Conservation (phyloP, 2,329 filamentous ascomycete genomes). For the Scorias spongiosa region DNA sequence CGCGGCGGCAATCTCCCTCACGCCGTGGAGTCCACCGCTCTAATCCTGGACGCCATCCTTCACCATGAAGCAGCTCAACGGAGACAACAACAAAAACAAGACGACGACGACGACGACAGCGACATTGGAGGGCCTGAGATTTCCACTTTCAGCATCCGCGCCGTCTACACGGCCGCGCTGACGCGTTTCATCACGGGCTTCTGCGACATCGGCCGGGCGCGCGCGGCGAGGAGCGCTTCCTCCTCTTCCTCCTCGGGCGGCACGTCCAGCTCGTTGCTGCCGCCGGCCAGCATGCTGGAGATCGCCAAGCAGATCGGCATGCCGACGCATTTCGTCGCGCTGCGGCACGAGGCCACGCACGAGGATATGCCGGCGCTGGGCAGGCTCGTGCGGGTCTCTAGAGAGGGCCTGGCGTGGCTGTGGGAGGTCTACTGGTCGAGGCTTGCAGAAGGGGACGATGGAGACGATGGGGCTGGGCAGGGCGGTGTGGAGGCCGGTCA, state of each 20-base stretch:
- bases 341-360: constrained; percentile 81
- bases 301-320: constrained; percentile 53
- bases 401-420: constrained; percentile 65
- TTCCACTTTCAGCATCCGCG: constrained; percentile 45
- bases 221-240: constrained; percentile 27
- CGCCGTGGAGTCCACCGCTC: constrained; percentile 62
- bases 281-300: constrained; percentile 52
- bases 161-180: constrained; percentile 61
- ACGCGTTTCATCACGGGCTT: constrained; percentile 59
- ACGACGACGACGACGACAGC: constrained; percentile 51
- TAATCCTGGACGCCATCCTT: constrained; percentile 54
- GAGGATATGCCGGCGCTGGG: constrained; percentile 67
- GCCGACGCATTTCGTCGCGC: constrained; percentile 69
- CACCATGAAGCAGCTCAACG: constrained; percentile 47
- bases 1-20: constrained; percentile 56
- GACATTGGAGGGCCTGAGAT: constrained; percentile 37
- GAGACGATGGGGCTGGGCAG: constrained; percentile 3
- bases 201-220: constrained; percentile 57
- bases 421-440: constrained; percentile 75
- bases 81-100: constrained; percentile 55
- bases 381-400: constrained; percentile 54
- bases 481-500: constrained; percentile 1
- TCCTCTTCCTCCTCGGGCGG: neutral
- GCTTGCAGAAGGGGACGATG: constrained; percentile 21
- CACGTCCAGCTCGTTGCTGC: constrained; percentile 23